Percentiles rank a stretch among this genome's conserved stretches.
Evolutionary conservation across 176 grass and related monocot species (phyloP).

Genomic region (Aegilops tauschii): DNA sequence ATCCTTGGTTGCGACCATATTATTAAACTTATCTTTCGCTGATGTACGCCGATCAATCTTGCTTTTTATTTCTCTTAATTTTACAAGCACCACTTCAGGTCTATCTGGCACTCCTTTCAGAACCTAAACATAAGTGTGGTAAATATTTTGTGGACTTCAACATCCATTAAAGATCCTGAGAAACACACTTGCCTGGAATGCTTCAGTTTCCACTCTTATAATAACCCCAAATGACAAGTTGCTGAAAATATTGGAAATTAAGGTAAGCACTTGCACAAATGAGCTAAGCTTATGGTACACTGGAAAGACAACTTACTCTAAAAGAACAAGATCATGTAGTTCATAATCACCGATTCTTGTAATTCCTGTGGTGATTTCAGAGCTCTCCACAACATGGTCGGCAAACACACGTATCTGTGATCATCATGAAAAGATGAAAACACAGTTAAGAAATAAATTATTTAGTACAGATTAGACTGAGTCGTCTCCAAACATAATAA

Average conservation of each 20-base stretch:
- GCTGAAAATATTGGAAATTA: conserved; percentile 43
- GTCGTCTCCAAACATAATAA: not conserved
- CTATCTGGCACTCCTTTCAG: conserved; percentile 89
- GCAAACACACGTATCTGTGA: conserved; percentile 87
- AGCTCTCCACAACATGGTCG: conserved; percentile 96
- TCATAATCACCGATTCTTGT: conserved; percentile 94
- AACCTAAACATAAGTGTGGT: conserved; percentile 57
- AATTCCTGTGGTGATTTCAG: conserved; percentile 90
- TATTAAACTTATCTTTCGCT: conserved; percentile 76
- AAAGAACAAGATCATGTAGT: conserved; percentile 90
- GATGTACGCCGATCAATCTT: conserved; percentile 75
- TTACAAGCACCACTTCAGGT: conserved; percentile 90
- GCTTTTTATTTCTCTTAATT: conserved; percentile 94
- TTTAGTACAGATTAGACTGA: conserved; percentile 11
- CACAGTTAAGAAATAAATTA: conserved; percentile 27
- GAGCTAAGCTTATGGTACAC: conserved; percentile 3
- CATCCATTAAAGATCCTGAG: not conserved
- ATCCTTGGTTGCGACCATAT: conserved; percentile 86
- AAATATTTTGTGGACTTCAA: conserved; percentile 35
- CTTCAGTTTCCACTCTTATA: conserved; percentile 94
- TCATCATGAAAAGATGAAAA: conserved; percentile 25
- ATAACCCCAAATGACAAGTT: conserved; percentile 96
- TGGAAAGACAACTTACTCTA: conserved; percentile 69
- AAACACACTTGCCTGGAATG: conserved; percentile 62
- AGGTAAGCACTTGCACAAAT: conserved; percentile 9